phyloP scores from a whole-genome alignment of 2,329 filamentous ascomycete species.

The Monilinia aucupariae region DNA sequence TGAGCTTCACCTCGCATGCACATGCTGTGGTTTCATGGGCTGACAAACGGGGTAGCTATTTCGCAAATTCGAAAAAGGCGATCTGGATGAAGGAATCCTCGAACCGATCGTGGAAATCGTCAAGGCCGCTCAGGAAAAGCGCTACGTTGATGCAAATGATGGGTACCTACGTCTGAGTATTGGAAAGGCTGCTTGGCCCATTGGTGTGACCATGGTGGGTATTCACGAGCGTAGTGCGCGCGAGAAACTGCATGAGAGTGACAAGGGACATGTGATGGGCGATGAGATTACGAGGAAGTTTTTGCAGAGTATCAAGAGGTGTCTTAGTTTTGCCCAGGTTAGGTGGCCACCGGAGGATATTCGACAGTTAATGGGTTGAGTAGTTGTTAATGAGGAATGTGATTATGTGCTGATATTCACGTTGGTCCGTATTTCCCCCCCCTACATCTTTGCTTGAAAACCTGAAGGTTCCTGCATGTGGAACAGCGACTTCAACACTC shows the following conservation, averaged over 20 bases:
- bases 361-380: constrained; percentile 80
- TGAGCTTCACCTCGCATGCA: constrained; percentile 35
- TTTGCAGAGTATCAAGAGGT: constrained; percentile 94
- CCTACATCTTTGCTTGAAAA: background rate
- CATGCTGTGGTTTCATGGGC: background rate
- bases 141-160: constrained; percentile 95
- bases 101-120: constrained; percentile 88
- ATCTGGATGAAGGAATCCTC: constrained; percentile 73
- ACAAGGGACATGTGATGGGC: constrained; percentile 91
- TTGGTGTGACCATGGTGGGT: constrained; percentile 99
- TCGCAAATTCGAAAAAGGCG: constrained; percentile 76
- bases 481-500: background rate
- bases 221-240: constrained; percentile 95
- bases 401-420: background rate
- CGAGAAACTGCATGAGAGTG: constrained; percentile 86
- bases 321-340: constrained; percentile 92
- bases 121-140: constrained; percentile 77
- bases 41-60: constrained; percentile 57
- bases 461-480: background rate
- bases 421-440: too few species aligned
- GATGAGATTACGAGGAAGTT: constrained; percentile 95
- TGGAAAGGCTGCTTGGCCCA: constrained; percentile 95
- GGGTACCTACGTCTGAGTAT: constrained; percentile 90
- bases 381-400: background rate
- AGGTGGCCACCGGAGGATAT: constrained; percentile 93